Evolutionary conservation across 2,329 filamentous ascomycete genomes (phyloP), one percentile per base, ranked within the genome.

Genomic region (Ophiognomonia clavigignenti-juglandacearum): DNA sequence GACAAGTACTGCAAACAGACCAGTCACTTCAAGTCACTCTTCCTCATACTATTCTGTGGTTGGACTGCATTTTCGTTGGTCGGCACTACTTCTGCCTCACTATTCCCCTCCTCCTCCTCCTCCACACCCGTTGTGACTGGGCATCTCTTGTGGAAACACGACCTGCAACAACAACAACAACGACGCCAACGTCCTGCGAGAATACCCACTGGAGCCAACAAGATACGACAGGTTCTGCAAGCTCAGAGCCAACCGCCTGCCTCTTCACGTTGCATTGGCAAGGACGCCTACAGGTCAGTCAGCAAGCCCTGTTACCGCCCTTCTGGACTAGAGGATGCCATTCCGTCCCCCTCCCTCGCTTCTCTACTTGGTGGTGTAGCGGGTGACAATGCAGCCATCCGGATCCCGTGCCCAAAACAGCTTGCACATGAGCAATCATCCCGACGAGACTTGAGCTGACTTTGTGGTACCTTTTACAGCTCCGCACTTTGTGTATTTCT

Each of bases 241-340:
- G 24, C 29, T 18, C 18, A 35, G 5, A 39, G 29, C 19, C 39
- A n/a, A n/a, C 20, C 31, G 11, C 11, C 34, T 39, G 41, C 38
- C 19, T 26, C 43, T 23, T 26, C 43, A 48, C 41, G 42, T 20
- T 24, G 29, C 24, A 3, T 31, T 13, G 22, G 23, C 24, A 27
- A 29, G 26, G 35, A 39, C 34, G 24, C 24, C 35, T 29, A 43
- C 38, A 48, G 49, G 49, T 51, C 45, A 51, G 49, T 51, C 37
- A 42, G 35, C 27, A 48, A n/a, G 34, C 44, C 39, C 39, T 48
- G 36, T 37, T 38, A 16, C 13, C 24, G 27, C 16, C 24, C n/a
- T 24, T 43, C n/a, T 6, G 14, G 13, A 18, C 40, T 23, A 36
- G 22, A 19, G 14, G 6, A 35, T 11, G 31, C 19, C 31, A 43